phyloP scores from a whole-genome alignment of 352 stramenopile species.

The Pythium vanterpoolii region DNA sequence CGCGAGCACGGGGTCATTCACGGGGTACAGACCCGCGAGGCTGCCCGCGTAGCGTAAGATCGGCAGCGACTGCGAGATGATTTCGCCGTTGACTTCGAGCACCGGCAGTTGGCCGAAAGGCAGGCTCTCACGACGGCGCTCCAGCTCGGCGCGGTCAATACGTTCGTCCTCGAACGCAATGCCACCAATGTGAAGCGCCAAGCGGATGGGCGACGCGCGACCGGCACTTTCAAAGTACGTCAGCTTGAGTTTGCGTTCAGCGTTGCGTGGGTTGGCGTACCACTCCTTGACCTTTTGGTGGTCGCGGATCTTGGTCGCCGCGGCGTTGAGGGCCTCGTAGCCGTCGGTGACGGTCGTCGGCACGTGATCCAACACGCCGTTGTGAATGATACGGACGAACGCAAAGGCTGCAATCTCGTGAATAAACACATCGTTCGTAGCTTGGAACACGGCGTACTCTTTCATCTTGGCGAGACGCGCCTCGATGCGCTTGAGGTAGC shows the following conservation, averaged over 20 bases:
- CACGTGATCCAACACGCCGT: conserved; percentile 32
- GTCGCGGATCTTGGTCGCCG: conserved; percentile 20
- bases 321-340: conserved; percentile 16
- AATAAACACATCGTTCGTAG: conserved; percentile 21
- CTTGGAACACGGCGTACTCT: conserved; percentile 22
- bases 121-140: conserved; percentile 22
- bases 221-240: conserved; percentile 54
- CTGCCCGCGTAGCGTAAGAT: conserved; percentile 37
- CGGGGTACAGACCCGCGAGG: conserved; percentile 29
- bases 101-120: conserved; percentile 38
- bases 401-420: conserved; percentile 29
- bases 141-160: conserved; percentile 30
- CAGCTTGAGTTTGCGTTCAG: conserved; percentile 41
- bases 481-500: conserved; percentile 26
- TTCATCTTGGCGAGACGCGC: conserved; percentile 29
- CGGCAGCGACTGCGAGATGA: conserved; percentile 44
- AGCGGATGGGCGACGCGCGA: conserved; percentile 45
- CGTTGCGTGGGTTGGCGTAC: conserved; percentile 25
- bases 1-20: conserved; percentile 20
- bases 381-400: conserved; percentile 25
- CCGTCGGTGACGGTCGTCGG: conserved; percentile 25
- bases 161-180: conserved; percentile 60
- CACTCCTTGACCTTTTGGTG: conserved; percentile 36
- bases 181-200: conserved; percentile 56
- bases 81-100: conserved; percentile 27